A percentile compares a stretch with the other conserved stretches of the same genome.
These are phyloP conservation scores for Sugiyamaella novakii DNA, from an alignment of 1,139 yeast genomes.

Conservation along the genomic window DNA sequence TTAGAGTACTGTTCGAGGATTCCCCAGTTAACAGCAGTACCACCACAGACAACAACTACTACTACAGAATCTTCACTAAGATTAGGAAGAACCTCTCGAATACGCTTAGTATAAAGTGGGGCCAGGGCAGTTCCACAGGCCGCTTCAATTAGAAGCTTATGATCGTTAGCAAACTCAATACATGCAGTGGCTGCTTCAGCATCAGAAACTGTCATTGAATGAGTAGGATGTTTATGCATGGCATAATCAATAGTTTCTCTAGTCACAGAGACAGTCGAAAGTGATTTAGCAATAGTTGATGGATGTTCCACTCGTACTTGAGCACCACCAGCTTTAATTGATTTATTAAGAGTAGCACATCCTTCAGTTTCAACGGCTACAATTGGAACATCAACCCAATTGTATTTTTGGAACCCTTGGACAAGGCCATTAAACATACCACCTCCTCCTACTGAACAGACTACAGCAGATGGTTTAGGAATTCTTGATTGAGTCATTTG, in stretches of 20 bases:
- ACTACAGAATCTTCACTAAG: conserved; percentile 33
- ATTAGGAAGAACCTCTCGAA: conserved; percentile 34
- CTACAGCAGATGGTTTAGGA: conserved; percentile 55
- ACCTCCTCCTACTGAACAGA: conserved; percentile 78
- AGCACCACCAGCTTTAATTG: conserved; percentile 47
- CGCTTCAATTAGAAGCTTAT: conserved; percentile 62
- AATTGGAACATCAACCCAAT: conserved; percentile 50
- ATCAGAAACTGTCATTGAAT: conserved; percentile 56
- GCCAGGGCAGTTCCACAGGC: conserved; percentile 76
- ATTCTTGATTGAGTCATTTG: conserved; percentile 41
- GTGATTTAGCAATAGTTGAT: conserved; percentile 60
- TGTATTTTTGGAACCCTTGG: conserved; percentile 53
- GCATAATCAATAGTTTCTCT: conserved; percentile 52
- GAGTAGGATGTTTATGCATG: conserved; percentile 44
- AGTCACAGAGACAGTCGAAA: conserved; percentile 63
- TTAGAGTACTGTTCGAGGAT: conserved; percentile 36
- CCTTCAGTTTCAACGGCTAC: conserved; percentile 68
- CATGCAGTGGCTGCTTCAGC: conserved; percentile 58
- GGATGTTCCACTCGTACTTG: conserved; percentile 50
- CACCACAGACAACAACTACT: conserved; percentile 43
- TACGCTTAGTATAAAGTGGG: conserved; percentile 47
- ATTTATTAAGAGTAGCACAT: conserved; percentile 57
- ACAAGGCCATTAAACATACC: conserved; percentile 69
- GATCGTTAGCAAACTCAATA: conserved; percentile 53
- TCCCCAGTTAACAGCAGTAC: conserved; percentile 38